phyloP scores from a whole-genome alignment of 2,329 filamentous ascomycete genomes.

The Aspergillus sp. region DNA sequence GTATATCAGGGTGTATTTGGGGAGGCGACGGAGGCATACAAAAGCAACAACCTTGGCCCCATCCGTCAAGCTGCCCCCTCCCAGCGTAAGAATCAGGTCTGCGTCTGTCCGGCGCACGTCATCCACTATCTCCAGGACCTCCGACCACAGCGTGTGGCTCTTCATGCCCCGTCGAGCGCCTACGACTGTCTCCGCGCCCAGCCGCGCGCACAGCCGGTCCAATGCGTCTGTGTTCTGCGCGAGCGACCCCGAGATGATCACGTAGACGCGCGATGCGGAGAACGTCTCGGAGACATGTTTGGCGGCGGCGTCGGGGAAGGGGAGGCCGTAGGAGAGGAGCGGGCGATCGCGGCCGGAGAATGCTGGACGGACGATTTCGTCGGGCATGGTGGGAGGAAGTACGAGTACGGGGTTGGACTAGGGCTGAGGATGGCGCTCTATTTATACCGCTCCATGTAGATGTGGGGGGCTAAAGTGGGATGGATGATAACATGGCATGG shows the following conservation, averaged over 20 bases:
- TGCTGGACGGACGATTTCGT: conserved; percentile 30
- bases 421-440: too few relatives aligned
- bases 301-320: conserved; percentile 37
- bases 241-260: conserved; percentile 44
- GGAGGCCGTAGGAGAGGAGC: conserved; percentile 39
- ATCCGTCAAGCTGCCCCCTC: conserved; percentile 49
- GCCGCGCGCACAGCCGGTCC: conserved; percentile 29
- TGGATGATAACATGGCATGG: too few relatives aligned
- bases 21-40: conserved; percentile 15
- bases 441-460: too few relatives aligned
- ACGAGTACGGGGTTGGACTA: too few relatives aligned
- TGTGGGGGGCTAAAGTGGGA: conserved; percentile 8
- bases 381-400: conserved; percentile 9
- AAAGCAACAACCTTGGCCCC: conserved; percentile 45
- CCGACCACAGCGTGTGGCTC: conserved; percentile 46
- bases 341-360: conserved; percentile 30
- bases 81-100: conserved; percentile 47
- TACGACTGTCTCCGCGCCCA: conserved; percentile 32
- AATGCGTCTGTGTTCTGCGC: conserved; percentile 39
- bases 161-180: conserved; percentile 44
- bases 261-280: conserved; percentile 39
- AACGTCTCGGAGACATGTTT: conserved; percentile 40
- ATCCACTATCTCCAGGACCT: conserved; percentile 40
- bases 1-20: not conserved
- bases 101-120: conserved; percentile 31